A percentile compares a stretch with the other conserved stretches of the same genome.
These are phyloP conservation scores for Tylopilus vinaceipallidus DNA, from an alignment of 768 basidiomycete species.

Conservation along the genomic window DNA sequence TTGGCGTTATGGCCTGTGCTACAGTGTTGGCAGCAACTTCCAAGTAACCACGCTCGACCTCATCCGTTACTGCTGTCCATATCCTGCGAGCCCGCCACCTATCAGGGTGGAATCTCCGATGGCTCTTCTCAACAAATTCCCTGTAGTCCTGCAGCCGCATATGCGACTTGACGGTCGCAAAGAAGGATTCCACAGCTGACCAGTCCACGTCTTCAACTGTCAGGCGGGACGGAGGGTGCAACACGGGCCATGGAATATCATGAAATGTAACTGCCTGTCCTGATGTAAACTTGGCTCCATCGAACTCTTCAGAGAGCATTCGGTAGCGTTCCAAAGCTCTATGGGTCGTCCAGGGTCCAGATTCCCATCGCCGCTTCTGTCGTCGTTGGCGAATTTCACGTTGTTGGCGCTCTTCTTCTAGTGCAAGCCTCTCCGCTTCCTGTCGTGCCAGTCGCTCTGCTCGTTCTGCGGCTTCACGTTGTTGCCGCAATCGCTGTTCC, in stretches of 20 bases:
- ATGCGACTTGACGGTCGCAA: constrained; percentile 46
- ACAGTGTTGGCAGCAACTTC: constrained; percentile 75
- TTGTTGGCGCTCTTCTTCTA: constrained; percentile 37
- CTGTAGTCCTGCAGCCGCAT: constrained; percentile 65
- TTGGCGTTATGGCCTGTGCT: constrained; percentile 68
- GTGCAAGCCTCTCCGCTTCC: constrained; percentile 31
- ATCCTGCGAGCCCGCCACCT: constrained; percentile 71
- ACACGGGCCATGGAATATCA: constrained; percentile 74
- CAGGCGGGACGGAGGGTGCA: constrained; percentile 50
- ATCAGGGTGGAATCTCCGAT: constrained; percentile 78
- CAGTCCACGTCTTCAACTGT: constrained; percentile 68
- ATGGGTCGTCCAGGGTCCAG: constrained; percentile 59
- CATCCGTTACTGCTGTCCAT: constrained; percentile 55
- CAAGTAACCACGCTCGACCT: constrained; percentile 53
- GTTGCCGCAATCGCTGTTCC: constrained; percentile 21
- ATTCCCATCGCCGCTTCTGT: constrained; percentile 53
- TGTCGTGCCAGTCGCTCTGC: constrained; percentile 20
- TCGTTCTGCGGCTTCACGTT: constrained; percentile 28
- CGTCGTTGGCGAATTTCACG: constrained; percentile 43
- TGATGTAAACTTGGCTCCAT: constrained; percentile 52
- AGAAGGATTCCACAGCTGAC: constrained; percentile 71
- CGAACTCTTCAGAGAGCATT: constrained; percentile 58
- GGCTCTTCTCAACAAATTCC: constrained; percentile 63
- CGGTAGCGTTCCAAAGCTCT: constrained; percentile 74
- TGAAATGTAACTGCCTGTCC: constrained; percentile 56